Base-by-base conservation (phyloP, 768 basidiomycete species). In the Phylloporus sp. region DNA sequence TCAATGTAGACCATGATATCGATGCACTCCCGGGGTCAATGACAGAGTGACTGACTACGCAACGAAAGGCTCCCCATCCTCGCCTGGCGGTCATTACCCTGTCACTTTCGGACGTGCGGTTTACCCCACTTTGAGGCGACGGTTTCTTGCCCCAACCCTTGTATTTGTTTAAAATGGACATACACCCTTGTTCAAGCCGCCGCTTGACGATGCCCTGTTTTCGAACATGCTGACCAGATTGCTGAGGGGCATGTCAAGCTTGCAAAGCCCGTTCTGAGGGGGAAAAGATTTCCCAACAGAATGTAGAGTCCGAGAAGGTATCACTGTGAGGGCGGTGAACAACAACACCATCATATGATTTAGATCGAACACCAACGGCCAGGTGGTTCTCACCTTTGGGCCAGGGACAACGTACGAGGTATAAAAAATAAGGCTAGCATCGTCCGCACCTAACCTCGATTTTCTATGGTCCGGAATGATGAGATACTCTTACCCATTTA, bases 61-160 rank as follows among this genome's bases (percentile, higher is more conserved):
- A 8, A 54, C 54, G 49, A 73, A 69, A 34, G 69, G 22, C 28
- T 61, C 63, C 2, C 61, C 60, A 42, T 57, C 58, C 28, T 58
- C 23, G 38, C 50, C 47, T 16, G n/a, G n/a, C n/a, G n/a, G n/a
- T n/a, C n/a, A n/a, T n/a, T 34, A 6, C 16, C n/a, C 32, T 16
- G 32, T 16, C n/a, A 34, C 32, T 2, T 6, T 22, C 18, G 20
- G 36, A 38, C 5, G 18, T 20, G 20, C 18, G 4, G 12, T 22
- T 22, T 6, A 34, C 15, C 13, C 15, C 7, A 34, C 15, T 34
- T 16, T 34, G 32, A 32, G 31, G 31, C 11, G 11, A 5, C 11
- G 22, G 7, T 22, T 18, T 11, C 18, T 22, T 38, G 10, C 20
- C 22, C 20, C 36, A 38, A 11, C 36, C 20, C 36, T 38, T 38